phyloP scores from a whole-genome alignment of 768 basidiomycete species.

The Dioszegia aurantiaca region DNA sequence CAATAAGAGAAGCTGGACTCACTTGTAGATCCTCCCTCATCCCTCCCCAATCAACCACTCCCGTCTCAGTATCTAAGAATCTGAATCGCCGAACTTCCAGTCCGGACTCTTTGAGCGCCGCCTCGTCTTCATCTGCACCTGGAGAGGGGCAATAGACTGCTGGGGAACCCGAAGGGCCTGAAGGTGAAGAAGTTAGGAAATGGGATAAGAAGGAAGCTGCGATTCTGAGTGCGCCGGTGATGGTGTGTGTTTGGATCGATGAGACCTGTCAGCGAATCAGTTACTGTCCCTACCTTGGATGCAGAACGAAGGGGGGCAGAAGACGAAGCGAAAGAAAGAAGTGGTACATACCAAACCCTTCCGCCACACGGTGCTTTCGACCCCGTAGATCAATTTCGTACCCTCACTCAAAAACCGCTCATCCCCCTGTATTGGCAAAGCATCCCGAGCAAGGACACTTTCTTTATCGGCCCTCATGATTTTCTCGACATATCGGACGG shows the following conservation, averaged over 20 bases:
- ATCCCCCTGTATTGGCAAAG: slow-evolving; percentile 44
- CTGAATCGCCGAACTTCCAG: slow-evolving; percentile 41
- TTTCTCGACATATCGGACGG: slow-evolving; percentile 45
- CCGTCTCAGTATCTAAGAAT: slow-evolving; percentile 43
- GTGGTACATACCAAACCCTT: slow-evolving; percentile 31
- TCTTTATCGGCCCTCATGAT: slow-evolving; percentile 29
- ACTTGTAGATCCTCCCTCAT: slow-evolving; percentile 43
- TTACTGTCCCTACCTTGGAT: neutral
- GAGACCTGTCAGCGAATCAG: slow-evolving; percentile 34
- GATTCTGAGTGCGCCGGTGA: slow-evolving; percentile 43
- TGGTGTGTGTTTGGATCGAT: slow-evolving; percentile 40
- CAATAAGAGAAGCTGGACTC: neutral
- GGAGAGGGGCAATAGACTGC: slow-evolving; percentile 45
- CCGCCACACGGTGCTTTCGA: slow-evolving; percentile 37
- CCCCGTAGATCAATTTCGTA: slow-evolving; percentile 44
- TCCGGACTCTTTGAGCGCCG: slow-evolving; percentile 42
- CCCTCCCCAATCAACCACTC: slow-evolving; percentile 47
- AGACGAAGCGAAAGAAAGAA: neutral
- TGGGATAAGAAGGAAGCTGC: slow-evolving; percentile 47
- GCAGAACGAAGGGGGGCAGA: neutral
- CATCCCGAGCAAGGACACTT: slow-evolving; percentile 36
- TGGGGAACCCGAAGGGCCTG: slow-evolving; percentile 14
- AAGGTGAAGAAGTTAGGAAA: slow-evolving; percentile 19
- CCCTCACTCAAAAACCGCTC: slow-evolving; percentile 40
- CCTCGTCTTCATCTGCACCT: slow-evolving; percentile 42